Evolutionary conservation across 163 green algal species (phyloP), one percentile per base, ranked within the genome.

Genomic region (Scenedesmus sp.): DNA sequence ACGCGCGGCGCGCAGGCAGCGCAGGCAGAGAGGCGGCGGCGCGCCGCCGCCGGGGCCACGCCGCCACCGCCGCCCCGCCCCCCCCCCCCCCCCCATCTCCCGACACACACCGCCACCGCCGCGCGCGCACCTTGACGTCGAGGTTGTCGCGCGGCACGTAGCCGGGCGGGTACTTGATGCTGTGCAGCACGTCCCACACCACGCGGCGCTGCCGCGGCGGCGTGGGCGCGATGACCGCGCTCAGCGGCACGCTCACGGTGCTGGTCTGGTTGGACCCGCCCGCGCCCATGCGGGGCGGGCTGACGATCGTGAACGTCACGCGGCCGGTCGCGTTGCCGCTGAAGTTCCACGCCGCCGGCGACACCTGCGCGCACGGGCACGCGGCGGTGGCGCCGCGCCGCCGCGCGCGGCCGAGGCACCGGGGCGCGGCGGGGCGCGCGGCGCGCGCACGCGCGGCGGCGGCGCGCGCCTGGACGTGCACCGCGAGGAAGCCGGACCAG

Each of bases 171-270:
- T 99, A 99, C 74, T 93, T 91, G 80, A 99, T 89, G 76, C 81
- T 94, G 79, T 98, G 94, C 84, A 97, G 97, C 85, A 98, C 91
- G 75, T 98, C 95, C 95, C 95, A 99, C 66, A 99, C 87, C 42
- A 99, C 29, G 4, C 96, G 84, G 69, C 90, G 87, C 24, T 89
- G 48, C 22, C 93, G 88, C 15, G 85, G 83, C 0, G 93, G 94
- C 3, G 90, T 92, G 13, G 91, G 92, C 34, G 89, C 88, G 64
- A 97, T 91, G 17, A 66, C 29, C 11, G 79, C 86, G 4, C 78
- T 86, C 24, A 98, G 50, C 0, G 88, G 87, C 69, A 95, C 71
- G 18, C 31, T 58, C 6, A 97, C 91, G 9, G 29, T 80, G 10
- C 90, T 94, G 18, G 44, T 54, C 9, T 83, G 63, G 44, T 6